These are phyloP conservation scores for Lophiostoma macrostomum DNA, from an alignment of 495 filamentous ascomycete species.

Conservation along the genomic window DNA sequence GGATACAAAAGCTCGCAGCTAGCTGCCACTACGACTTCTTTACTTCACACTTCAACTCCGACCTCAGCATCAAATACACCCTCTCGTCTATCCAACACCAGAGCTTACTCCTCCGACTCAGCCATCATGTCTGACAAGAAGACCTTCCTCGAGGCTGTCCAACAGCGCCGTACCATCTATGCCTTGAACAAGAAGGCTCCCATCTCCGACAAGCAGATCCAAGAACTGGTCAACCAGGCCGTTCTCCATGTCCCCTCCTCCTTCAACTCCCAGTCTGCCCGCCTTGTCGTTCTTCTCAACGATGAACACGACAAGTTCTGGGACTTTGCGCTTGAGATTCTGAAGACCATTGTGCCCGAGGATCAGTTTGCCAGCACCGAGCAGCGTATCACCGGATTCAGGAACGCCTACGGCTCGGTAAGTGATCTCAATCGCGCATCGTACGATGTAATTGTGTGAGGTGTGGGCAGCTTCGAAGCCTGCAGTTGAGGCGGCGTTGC, in stretches of 20 bases:
- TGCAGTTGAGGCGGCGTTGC: too few relatives aligned
- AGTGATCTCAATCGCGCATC: too few relatives aligned
- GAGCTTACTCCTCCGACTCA: slow-evolving; percentile 4
- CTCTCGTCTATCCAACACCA: not conserved
- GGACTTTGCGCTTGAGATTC: slow-evolving; percentile 52
- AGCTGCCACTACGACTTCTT: not conserved
- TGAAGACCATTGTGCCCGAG: slow-evolving; percentile 58
- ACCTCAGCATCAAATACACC: slow-evolving; percentile 1
- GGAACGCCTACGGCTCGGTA: slow-evolving; percentile 58
- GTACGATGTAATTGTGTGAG: too few relatives aligned
- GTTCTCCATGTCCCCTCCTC: slow-evolving; percentile 55
- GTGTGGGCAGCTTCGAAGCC: too few relatives aligned
- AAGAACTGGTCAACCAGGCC: slow-evolving; percentile 53
- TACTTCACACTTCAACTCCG: not conserved
- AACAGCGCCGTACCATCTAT: slow-evolving; percentile 59
- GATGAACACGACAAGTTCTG: slow-evolving; percentile 64
- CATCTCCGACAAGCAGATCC: slow-evolving; percentile 52
- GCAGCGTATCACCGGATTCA: slow-evolving; percentile 50
- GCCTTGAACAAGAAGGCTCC: slow-evolving; percentile 54
- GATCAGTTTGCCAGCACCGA: slow-evolving; percentile 52
- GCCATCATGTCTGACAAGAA: slow-evolving; percentile 32
- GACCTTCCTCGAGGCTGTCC: slow-evolving; percentile 52
- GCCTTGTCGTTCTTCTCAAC: slow-evolving; percentile 59
- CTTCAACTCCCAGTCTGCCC: slow-evolving; percentile 67
- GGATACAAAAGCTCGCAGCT: slow-evolving; percentile 21